Base-by-base conservation (phyloP, 352 stramenopile species). In the Phytophthora aleatoria region DNA sequence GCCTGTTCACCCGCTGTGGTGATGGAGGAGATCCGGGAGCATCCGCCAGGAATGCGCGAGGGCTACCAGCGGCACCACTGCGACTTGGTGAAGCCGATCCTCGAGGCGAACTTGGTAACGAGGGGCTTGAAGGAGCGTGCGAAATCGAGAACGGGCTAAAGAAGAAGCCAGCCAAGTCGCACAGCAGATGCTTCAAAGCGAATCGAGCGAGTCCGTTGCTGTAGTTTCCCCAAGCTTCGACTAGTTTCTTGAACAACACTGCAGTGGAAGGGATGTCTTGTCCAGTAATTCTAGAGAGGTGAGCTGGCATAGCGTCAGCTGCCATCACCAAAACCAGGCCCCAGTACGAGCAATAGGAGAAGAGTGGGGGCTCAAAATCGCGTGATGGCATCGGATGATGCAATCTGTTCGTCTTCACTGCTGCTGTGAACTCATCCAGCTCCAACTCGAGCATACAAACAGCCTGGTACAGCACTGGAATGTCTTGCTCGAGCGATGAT, bases 281-380 rank as follows among this genome's bases (percentile, higher is more conserved):
- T 41, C 42, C 64, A 8, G 77, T 73, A 41, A 92, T 73, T 50
- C 87, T 91, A 2, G 57, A 69, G 9, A 91, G 45, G 20, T 94
- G 80, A n/a, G 59, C 59, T 15, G 81, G 74, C 83, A 94, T 91
- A 24, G 52, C 66, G 26, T 64, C 78, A 3, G 69, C 62, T 12
- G 58, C 68, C 59, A 89, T 75, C 47, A 79, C 77, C 28, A 92
- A 27, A 36, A 91, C 63, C 42, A 94, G 61, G 9, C 71, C 81
- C 81, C 85, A 91, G 50, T 92, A 92, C 41, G 85, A 83, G 55
- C 85, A 94, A 50, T 87, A 90, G 2, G 74, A 81, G 44, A 89
- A 92, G 13, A 66, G 33, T 5, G 72, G 59, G 11, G 66, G 67
- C 13, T 64, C 41, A 7, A 69, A 53, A 28, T 68, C 50, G 36